Base-by-base conservation (phyloP, 1,284 basidiomycete genomes). In the Ceratobasidium sp. region DNA sequence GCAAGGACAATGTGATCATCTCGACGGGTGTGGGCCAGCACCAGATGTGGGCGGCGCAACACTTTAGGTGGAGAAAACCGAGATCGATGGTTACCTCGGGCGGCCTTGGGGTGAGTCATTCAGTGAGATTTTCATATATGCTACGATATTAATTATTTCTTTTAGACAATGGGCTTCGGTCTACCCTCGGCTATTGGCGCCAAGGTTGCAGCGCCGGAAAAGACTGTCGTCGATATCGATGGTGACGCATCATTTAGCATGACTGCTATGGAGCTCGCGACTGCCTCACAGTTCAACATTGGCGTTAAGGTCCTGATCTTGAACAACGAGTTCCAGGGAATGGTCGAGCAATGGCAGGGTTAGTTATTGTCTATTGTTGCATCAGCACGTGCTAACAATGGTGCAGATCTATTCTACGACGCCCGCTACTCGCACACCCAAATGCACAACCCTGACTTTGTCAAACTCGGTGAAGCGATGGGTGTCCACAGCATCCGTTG, bases 281-380 rank as follows among this genome's bases (percentile, higher is more conserved):
- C 96, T 0, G 96, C 96, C 3, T 85, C 90, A 29, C 92, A 96
- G 78, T 96, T 87, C 82, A 81, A 86, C 77, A 96, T 99, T 72
- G 96, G 97, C 71, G 93, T 98, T 76, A 99, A 99, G 81, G 91
- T 92, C 42, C 82, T 96, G 73, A 80, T 96, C 25, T 79, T 96
- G 75, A 95, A 96, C 83, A 96, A 96, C 81, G 92, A 94, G 78
- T 96, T 94, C 86, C 93, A 96, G 79, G 96, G 96, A 68, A 98
- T 99, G 96, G 96, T 98, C 20, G 82, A 94, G 60, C 96, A 99
- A 82, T 98, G 96, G 96, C 96, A 98, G 85, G 92, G 90, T 90
- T 75, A 64, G 82, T 77, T 10, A 27, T 57, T 52, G 42, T 38
- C 34, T 3, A 27, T 31, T 34, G 22, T 69, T 22, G 17, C 31